These are phyloP conservation scores for Malassezia psittaci DNA, from an alignment of 1,284 basidiomycete genomes.

Conservation along the genomic window DNA sequence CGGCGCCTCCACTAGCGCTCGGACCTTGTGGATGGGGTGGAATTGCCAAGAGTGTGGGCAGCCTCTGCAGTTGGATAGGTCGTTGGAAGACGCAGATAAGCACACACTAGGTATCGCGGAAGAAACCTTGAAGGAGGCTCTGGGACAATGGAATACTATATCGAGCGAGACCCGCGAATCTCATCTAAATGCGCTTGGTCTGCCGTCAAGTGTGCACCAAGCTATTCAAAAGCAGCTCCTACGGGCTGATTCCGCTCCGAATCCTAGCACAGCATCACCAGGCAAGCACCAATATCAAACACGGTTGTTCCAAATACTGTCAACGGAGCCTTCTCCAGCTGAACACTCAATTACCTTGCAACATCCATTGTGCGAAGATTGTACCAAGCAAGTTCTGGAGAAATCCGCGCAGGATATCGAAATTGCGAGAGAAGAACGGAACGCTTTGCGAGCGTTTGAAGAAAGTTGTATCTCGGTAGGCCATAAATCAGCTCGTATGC, in stretches of 20 bases:
- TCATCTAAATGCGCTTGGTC: too few relatives aligned
- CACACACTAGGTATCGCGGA: background rate
- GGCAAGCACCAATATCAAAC: too few relatives aligned
- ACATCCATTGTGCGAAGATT: conserved; percentile 89
- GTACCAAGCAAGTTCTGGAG: conserved; percentile 45
- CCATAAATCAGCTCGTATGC: conserved; percentile 8
- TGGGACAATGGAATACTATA: too few relatives aligned
- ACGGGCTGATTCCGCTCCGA: too few relatives aligned
- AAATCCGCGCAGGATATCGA: background rate
- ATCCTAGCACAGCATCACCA: too few relatives aligned
- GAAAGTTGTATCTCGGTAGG: background rate
- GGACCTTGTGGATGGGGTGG: conserved; percentile 24
- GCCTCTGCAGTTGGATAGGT: conserved; percentile 6
- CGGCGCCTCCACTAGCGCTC: conserved; percentile 1
- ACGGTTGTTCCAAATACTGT: conserved; percentile 4
- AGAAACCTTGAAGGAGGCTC: background rate
- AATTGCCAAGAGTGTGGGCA: conserved; percentile 35
- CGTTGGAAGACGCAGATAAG: background rate
- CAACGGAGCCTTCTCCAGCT: background rate
- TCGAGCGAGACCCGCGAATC: too few relatives aligned
- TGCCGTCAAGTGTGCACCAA: too few relatives aligned
- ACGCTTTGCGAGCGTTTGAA: conserved; percentile 55
- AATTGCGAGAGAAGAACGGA: conserved; percentile 80
- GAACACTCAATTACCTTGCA: conserved; percentile 54
- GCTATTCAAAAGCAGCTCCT: too few relatives aligned